phyloP scores from a whole-genome alignment of 768 basidiomycete genomes.

The Podaxis sp. region DNA sequence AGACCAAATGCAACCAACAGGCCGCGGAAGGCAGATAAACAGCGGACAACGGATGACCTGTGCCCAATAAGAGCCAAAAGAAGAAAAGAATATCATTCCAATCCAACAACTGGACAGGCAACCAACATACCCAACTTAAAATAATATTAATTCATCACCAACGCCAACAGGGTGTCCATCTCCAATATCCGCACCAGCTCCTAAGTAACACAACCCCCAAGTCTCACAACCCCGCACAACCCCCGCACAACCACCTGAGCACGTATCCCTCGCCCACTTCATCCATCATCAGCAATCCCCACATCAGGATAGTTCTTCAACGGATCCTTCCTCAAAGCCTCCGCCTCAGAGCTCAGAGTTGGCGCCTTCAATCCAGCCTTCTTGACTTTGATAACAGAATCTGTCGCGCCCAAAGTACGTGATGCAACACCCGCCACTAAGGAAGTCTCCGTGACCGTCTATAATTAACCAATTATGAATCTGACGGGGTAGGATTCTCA shows the following conservation, averaged over 20 bases:
- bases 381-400: constrained; percentile 68
- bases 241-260: neutral
- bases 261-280: neutral
- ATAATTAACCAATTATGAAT: neutral
- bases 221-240: neutral
- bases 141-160: neutral
- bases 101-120: neutral
- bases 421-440: constrained; percentile 10
- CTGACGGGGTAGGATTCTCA: neutral
- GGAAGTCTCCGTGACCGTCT: neutral
- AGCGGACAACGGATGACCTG: neutral
- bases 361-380: constrained; percentile 38
- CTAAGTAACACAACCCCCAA: neutral
- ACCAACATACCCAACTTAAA: neutral
- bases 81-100: neutral
- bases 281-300: constrained; percentile 11
- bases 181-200: neutral
- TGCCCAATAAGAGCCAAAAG: neutral
- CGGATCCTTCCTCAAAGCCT: constrained; percentile 74
- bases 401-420: constrained; percentile 32
- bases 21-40: neutral
- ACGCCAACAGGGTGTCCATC: neutral
- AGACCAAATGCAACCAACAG: neutral
- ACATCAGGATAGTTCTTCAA: constrained; percentile 61
- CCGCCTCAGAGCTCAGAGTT: constrained; percentile 57